Conservation (phyloP, 192 early-diverging fungal genomes). For the Linnemannia hyalina region DNA sequence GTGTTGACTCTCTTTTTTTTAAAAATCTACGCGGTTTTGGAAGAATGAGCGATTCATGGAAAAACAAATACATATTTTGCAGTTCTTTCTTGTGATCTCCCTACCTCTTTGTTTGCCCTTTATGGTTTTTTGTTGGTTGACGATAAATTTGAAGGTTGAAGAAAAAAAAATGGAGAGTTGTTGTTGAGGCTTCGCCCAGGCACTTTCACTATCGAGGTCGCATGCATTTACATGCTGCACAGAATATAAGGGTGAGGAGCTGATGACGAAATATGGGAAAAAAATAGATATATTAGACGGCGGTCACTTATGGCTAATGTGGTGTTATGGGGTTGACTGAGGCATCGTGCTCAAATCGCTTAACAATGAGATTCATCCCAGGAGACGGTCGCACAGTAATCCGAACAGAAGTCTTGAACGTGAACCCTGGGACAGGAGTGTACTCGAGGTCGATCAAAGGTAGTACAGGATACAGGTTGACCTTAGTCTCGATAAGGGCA, state of each 20-base stretch:
- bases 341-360: constrained; percentile 4
- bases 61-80: constrained; percentile 28
- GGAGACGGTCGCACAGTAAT: constrained; percentile 61
- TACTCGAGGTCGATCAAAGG: constrained; percentile 57
- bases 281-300: no score
- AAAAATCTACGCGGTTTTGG: not conserved
- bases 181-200: no score
- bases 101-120: not conserved
- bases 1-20: not conserved
- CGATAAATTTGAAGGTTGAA: no score
- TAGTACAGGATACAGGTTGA: constrained; percentile 60
- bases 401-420: constrained; percentile 54
- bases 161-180: no score
- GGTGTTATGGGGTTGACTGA: no score
- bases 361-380: constrained; percentile 54
- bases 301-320: no score
- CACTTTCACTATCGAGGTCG: no score
- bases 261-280: no score
- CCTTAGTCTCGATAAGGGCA: constrained; percentile 68
- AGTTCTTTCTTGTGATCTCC: constrained; percentile 21
- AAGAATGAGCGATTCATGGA: constrained; percentile 35
- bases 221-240: no score
- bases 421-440: constrained; percentile 54
- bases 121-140: not conserved
- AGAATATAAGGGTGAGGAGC: no score